phyloP scores from a whole-genome alignment of 495 filamentous ascomycete genomes.

The Annulohypoxylon stygium region DNA sequence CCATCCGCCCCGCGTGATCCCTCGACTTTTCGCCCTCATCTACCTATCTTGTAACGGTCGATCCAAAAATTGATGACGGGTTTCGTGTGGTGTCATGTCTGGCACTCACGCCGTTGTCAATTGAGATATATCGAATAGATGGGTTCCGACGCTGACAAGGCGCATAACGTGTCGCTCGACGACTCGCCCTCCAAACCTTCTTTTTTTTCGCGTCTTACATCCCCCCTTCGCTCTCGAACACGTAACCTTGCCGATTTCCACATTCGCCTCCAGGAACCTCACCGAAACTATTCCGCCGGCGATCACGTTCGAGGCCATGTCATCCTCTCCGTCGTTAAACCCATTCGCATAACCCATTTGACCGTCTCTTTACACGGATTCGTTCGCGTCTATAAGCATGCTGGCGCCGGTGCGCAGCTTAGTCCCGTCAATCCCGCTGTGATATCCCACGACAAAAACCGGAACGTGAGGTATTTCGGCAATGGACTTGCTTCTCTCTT shows the following conservation, averaged over 20 bases:
- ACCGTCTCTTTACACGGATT: constrained; percentile 88
- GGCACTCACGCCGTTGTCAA: constrained; percentile 49
- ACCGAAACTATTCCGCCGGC: constrained; percentile 81
- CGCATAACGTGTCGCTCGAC: constrained; percentile 48
- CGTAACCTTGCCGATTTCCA: constrained; percentile 87
- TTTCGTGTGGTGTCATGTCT: constrained; percentile 49
- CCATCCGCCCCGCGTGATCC: constrained; percentile 19
- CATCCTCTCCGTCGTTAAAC: constrained; percentile 81
- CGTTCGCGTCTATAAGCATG: constrained; percentile 87
- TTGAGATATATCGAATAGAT: constrained; percentile 50
- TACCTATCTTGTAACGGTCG: constrained; percentile 8
- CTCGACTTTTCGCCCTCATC: neutral
- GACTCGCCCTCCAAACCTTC: constrained; percentile 56
- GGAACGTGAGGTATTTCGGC: constrained; percentile 75
- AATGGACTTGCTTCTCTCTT: constrained; percentile 90
- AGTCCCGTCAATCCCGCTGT: constrained; percentile 60
- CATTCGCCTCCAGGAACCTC: constrained; percentile 84
- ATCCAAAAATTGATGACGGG: constrained; percentile 36
- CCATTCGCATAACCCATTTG: constrained; percentile 89
- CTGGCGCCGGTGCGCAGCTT: constrained; percentile 73
- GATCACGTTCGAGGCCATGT: constrained; percentile 78
- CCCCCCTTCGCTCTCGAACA: constrained; percentile 70
- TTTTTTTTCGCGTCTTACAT: constrained; percentile 64
- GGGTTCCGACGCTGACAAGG: constrained; percentile 53
- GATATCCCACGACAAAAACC: constrained; percentile 57